Conservation (phyloP, 2,329 filamentous ascomycete species). For the Nemania bipapillata region DNA sequence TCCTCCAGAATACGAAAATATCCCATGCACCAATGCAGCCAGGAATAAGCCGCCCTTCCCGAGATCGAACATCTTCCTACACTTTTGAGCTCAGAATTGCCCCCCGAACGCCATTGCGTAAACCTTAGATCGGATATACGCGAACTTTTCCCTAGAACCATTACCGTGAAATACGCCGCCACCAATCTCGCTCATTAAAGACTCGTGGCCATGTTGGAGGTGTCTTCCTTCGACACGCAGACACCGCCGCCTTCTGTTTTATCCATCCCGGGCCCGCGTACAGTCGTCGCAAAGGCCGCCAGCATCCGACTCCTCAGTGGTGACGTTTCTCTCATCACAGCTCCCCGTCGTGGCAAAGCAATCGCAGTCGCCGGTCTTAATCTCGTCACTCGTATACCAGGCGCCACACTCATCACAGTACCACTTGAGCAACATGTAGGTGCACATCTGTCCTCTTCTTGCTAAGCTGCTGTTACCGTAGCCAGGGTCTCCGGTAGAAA, state of each 20-base stretch:
- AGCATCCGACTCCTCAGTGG: constrained; percentile 47
- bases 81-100: neutral
- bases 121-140: constrained; percentile 9
- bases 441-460: constrained; percentile 43
- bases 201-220: neutral
- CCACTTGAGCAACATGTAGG: constrained; percentile 49
- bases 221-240: neutral
- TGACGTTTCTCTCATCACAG: constrained; percentile 43
- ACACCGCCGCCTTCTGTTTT: constrained; percentile 10
- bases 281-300: constrained; percentile 49
- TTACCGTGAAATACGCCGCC: neutral
- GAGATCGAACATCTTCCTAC: neutral
- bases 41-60: neutral
- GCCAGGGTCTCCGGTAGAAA: constrained; percentile 34
- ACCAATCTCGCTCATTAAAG: neutral
- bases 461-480: constrained; percentile 18
- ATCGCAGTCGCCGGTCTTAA: constrained; percentile 47
- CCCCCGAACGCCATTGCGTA: constrained; percentile 15
- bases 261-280: constrained; percentile 41
- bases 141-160: neutral
- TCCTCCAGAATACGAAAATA: neutral
- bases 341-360: constrained; percentile 40
- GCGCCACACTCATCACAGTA: constrained; percentile 51
- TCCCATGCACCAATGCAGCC: neutral
- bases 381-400: constrained; percentile 51